Evolutionary conservation across 208 protist genomes (phyloP).

Genomic region (Acanthamoeba sp.): DNA sequence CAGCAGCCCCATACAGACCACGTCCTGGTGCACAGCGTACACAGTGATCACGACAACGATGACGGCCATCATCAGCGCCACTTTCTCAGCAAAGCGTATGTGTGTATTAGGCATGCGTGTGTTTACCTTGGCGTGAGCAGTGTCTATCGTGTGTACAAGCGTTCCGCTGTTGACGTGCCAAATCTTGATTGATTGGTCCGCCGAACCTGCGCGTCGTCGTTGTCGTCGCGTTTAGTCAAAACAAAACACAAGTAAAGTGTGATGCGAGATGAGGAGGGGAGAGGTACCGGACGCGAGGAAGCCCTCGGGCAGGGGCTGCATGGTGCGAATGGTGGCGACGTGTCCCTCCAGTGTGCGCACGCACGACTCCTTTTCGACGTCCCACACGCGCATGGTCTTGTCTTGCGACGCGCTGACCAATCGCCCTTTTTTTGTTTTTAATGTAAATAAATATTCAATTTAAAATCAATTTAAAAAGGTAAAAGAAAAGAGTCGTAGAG

Average conservation of each 20-base stretch:
- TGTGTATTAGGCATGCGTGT: neutral
- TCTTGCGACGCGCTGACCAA: constrained; percentile 45
- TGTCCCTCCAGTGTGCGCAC: constrained; percentile 10
- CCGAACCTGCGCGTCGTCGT: neutral
- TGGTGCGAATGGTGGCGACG: neutral
- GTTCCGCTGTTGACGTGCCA: constrained; percentile 13
- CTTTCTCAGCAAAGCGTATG: too few relatives aligned
- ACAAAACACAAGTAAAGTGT: neutral
- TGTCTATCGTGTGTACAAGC: constrained; percentile 4
- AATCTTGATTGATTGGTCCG: constrained; percentile 40
- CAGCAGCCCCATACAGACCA: neutral
- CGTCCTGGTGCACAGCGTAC: neutral
- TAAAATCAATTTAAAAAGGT: neutral
- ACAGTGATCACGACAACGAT: neutral
- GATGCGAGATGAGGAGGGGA: too few relatives aligned
- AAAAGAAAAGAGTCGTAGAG: neutral
- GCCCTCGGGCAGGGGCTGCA: neutral
- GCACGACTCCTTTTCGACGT: neutral
- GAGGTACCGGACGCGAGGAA: neutral
- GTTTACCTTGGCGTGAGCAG: constrained; percentile 1
- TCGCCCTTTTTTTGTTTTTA: neutral
- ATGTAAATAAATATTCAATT: neutral
- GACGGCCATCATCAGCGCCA: too few relatives aligned
- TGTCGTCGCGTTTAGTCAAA: neutral
- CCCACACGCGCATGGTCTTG: neutral